Percentiles rank a stretch among this genome's conserved stretches.
phyloP scores from a whole-genome alignment of 148 eudicot genomes.

The Nepenthes gracilis region DNA sequence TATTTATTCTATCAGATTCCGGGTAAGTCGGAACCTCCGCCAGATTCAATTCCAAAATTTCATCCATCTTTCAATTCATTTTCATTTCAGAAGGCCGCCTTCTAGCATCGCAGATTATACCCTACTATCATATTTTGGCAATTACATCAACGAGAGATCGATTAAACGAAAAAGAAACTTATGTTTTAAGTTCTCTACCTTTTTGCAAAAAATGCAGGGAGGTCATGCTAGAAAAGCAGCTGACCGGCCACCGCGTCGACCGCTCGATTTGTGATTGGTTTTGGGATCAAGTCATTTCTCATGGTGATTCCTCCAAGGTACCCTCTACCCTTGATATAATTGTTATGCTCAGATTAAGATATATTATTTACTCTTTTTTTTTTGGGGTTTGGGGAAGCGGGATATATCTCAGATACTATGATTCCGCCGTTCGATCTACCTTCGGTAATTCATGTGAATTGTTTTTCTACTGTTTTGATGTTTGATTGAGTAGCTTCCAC shows the following conservation, averaged over 20 bases:
- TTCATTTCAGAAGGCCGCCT: not conserved
- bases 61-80: not conserved
- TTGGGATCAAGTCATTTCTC: constrained; percentile 66
- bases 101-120: not conserved
- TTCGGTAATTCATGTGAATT: not conserved
- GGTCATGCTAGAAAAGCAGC: constrained; percentile 82
- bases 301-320: constrained; percentile 78
- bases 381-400: not conserved
- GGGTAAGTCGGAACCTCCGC: constrained; percentile 23
- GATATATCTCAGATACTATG: not conserved
- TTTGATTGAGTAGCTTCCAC: constrained; percentile 34
- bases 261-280: constrained; percentile 86
- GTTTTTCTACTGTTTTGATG: not conserved
- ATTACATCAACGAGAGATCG: not conserved
- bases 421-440: not conserved
- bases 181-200: not conserved
- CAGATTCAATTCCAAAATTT: not conserved
- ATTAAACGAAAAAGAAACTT: too few relatives aligned
- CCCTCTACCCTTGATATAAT: not conserved
- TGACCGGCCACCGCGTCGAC: constrained; percentile 74
- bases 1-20: constrained; percentile 50
- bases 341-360: not conserved
- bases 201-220: constrained; percentile 33
- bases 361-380: not conserved
- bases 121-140: not conserved